Conservation (phyloP, 2,329 filamentous ascomycete genomes). For the Dothideomycetes sp. region DNA sequence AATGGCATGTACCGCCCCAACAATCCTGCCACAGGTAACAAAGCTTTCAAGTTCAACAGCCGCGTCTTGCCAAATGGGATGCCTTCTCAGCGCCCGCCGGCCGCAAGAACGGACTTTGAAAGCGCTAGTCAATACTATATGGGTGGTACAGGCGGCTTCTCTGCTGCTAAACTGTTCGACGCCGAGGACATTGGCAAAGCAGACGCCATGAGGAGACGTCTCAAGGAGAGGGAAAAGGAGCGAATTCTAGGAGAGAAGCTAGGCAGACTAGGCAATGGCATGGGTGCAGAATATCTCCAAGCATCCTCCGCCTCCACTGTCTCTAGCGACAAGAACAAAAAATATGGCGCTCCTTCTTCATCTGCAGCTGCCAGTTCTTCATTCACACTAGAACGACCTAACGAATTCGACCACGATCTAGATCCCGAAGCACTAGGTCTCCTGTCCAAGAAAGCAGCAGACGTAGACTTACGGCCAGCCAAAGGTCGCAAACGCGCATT, state of each 20-base stretch:
- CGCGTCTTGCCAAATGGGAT: not conserved
- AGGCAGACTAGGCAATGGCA: slow-evolving; percentile 50
- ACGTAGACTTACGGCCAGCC: slow-evolving; percentile 30
- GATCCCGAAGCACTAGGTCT: slow-evolving; percentile 33
- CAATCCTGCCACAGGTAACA: slow-evolving; percentile 9
- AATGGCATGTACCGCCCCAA: slow-evolving; percentile 46
- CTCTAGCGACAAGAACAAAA: slow-evolving; percentile 9
- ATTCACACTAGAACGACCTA: no score
- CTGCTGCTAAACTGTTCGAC: slow-evolving; percentile 54
- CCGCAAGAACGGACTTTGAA: slow-evolving; percentile 23
- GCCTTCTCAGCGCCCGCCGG: not conserved
- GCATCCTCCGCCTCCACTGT: slow-evolving; percentile 10
- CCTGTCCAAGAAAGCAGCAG: slow-evolving; percentile 30
- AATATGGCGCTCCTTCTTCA: slow-evolving; percentile 5
- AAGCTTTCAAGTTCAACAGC: slow-evolving; percentile 1
- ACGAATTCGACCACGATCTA: no score
- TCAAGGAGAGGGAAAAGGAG: slow-evolving; percentile 52
- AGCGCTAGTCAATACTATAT: slow-evolving; percentile 10
- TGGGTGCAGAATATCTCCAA: slow-evolving; percentile 62
- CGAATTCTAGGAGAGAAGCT: slow-evolving; percentile 60
- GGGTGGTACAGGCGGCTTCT: slow-evolving; percentile 23
- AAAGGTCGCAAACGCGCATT: slow-evolving; percentile 30
- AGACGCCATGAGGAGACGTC: slow-evolving; percentile 45
- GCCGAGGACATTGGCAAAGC: slow-evolving; percentile 41
- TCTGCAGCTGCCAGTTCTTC: slow-evolving; percentile 6